Base-by-base conservation (phyloP, 2,329 filamentous ascomycete genomes). In the Xylaria sp. region DNA sequence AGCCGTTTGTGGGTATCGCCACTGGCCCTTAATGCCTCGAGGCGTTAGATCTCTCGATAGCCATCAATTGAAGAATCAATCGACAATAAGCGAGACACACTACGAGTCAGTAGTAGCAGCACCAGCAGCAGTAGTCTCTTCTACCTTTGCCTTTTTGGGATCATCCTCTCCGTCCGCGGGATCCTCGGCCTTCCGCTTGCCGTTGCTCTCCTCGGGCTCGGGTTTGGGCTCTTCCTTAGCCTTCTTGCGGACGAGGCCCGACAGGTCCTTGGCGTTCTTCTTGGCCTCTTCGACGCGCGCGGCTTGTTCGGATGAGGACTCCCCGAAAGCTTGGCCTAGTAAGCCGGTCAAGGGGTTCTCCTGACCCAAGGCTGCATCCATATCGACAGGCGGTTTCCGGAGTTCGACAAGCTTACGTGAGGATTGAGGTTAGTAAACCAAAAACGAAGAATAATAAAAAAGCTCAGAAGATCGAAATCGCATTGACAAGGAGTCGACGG, bases 241-340 rank as follows among this genome's bases (percentile, higher is more conserved):
- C 54, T 89, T 89, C 82, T 91, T 94, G 77, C 91, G 89, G 52
- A 95, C 90, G 55, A 95, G 83, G n/a, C 90, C 87, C 0, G 87
- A 89, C 15, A 97, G 82, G 77, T 96, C 92, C 18, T 87, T 94
- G 7, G 93, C 93, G 8, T 83, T 86, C 81, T 91, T 91, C 75
- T 90, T 92, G 33, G 91, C 92, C 77, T 94, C 91, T 55, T 91
- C 89, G 55, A 93, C 84, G 72, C 88, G 86, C 28, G 89, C 89
- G 72, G 89, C 85, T 61, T 89, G 87, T 64, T 90, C 85, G 1
- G 83, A 84, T 2, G 88, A 83, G 43, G 88, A 86, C 76, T 90
- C 88, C 66, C 90, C 91, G 4, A 91, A 79, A 51, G 89, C 84
- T 23, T 87, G 85, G 66, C 90, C 89, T 7, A 94, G 82, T 31